Base-by-base conservation (phyloP, 2,329 filamentous ascomycete species). In the Aspergillus floridensis region DNA sequence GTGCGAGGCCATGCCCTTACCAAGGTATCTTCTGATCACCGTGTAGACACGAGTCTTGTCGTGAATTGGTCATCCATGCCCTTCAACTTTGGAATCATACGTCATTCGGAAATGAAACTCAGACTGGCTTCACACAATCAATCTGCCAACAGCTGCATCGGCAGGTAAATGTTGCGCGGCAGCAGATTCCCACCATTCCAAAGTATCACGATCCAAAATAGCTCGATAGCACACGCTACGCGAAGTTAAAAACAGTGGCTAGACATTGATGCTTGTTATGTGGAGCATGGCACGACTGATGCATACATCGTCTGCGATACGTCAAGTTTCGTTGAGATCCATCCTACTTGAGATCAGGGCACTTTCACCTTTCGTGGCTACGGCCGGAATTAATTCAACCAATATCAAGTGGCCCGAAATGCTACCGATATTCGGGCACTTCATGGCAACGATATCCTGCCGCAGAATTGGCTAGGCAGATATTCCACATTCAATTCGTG, bases 21-120 rank as follows among this genome's bases (percentile, higher is more conserved):
- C 16, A 61, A 56, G 58, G 54, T 52, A 48, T 65, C 53, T 52
- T 61, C 65, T 72, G 59, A 71, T 65, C 53, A 53, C 60, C 41
- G 57, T 63, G 58, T 61, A 74, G 72, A 74, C 72, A 53, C 68
- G 69, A 22, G 72, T 74, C 24, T 59, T 74, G 29, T 67, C 71
- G 53, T 74, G 66, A 71, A 52, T 4, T 16, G 31, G 24, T 38
- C 8, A 29, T 48, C 19, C 12, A 41, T 48, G 26, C 31, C 44
- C 19, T 46, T 49, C n/a, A 12, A 21, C 12, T 7, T 47, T 26
- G 38, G 19, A 22, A 46, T 35, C 21, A n/a, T 12, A 48, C 21
- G n/a, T 35, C 14, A 12, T 11, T 38, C 26, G 26, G 29, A 55
- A 2, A 22, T 26, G 38, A 16, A 19, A n/a, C 7, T 8, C 16